Conservation (phyloP, 139 green algal genomes). For the Gonium pectorale region DNA sequence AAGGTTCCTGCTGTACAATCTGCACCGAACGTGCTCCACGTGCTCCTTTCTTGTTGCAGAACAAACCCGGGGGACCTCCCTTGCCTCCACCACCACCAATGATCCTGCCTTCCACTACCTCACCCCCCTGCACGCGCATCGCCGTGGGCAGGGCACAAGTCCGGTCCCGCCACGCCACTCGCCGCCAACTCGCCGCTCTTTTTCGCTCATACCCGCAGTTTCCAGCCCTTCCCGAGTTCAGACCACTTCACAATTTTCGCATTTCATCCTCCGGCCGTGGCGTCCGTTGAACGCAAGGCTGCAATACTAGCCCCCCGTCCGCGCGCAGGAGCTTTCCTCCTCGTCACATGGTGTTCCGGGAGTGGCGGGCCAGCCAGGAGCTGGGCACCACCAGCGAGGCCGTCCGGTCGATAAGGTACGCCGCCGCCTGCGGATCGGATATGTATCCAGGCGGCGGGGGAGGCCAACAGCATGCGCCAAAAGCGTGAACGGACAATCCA, state of each 20-base stretch:
- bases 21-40: too few species aligned
- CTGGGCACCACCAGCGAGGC: not conserved
- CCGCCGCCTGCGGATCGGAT: not conserved
- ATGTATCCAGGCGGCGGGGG: not conserved
- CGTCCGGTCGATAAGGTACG: slow-evolving; percentile 3
- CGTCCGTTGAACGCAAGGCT: too few species aligned
- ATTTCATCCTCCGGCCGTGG: not conserved
- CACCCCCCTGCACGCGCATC: too few species aligned
- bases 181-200: not conserved
- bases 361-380: slow-evolving; percentile 1
- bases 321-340: too few species aligned
- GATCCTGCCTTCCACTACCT: too few species aligned
- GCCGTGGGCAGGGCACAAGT: too few species aligned
- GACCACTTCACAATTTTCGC: not conserved
- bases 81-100: too few species aligned
- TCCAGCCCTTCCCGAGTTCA: not conserved
- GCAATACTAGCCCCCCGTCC: too few species aligned
- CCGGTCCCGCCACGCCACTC: not conserved
- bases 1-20: too few species aligned
- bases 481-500: too few species aligned
- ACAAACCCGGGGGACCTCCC: too few species aligned
- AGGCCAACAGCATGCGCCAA: not conserved
- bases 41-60: too few species aligned
- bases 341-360: slow-evolving; percentile 27
- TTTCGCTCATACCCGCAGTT: not conserved